Base-by-base conservation (phyloP, 1,284 basidiomycete genomes). In the Trichosporon faecale region DNA sequence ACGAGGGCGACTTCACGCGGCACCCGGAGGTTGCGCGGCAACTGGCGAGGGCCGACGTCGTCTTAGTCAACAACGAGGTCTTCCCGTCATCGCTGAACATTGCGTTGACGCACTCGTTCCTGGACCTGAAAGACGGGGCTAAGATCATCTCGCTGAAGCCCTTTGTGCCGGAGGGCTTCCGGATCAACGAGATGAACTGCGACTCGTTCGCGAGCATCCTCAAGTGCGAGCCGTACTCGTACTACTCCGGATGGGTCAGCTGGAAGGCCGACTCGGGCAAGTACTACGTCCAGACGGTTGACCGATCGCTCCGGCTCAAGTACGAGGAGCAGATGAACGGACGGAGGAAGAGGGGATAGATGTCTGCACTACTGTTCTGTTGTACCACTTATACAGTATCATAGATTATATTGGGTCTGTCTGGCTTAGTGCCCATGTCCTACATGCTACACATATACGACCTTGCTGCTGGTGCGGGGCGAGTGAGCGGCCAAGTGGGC, bases 21-120 rank as follows among this genome's bases (percentile, higher is more conserved):
- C 74, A 83, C 25, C 70, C 70, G 16, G 76, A 74, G 33, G 81
- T 80, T 29, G 83, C 71, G 2, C 80, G 73, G 18, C 76, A 83
- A 23, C 72, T 87, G 25, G 74, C 79, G 27, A 75, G 81, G 31
- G 86, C 87, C 0, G 86, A 88, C 76, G 84, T 87, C 0, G 84
- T 88, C 75, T 78, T 88, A 52, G 86, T 87, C 71, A 88, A 88
- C 79, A 88, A 88, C 74, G 85, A 85, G 72, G 86, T 86, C 3
- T 86, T 86, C 78, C 84, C 86, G 1, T 84, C 87, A 0, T 74
- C 79, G 2, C 83, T 87, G 12, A 88, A 88, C 76, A 84, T 85
- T 37, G 82, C 84, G 27, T 81, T 88, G 16, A 85, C 85, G 3
- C 78, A 86, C 33, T 79, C 86, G 60, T 88, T 88, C 77, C 80